These are phyloP conservation scores for Lentinula lateritia DNA, from an alignment of 768 basidiomycete species.

Conservation along the genomic window DNA sequence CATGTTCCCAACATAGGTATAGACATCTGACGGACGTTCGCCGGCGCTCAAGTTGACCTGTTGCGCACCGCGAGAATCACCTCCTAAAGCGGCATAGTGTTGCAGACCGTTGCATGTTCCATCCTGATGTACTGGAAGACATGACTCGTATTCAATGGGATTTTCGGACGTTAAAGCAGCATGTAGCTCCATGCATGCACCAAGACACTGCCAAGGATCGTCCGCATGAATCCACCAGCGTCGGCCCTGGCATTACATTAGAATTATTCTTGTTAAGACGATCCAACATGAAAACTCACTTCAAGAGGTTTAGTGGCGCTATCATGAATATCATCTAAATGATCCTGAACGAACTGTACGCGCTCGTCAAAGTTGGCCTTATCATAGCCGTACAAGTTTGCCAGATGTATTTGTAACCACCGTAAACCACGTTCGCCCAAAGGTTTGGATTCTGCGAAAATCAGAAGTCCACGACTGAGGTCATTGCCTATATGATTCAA, in stretches of 20 bases:
- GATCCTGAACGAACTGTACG: conserved; percentile 68
- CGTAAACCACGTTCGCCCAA: conserved; percentile 81
- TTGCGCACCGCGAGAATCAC: conserved; percentile 79
- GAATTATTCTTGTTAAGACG: neutral
- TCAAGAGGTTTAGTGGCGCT: conserved; percentile 76
- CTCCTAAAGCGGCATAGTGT: conserved; percentile 97
- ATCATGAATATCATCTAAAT: conserved; percentile 75
- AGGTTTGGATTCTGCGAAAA: conserved; percentile 74
- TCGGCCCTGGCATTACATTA: conserved; percentile 39
- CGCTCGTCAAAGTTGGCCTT: conserved; percentile 94
- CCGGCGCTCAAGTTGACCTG: conserved; percentile 89
- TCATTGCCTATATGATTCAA: conserved; percentile 96
- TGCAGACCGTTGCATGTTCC: conserved; percentile 98
- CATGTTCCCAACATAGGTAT: conserved; percentile 84
- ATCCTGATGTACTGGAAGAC: conserved; percentile 94
- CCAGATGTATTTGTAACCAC: conserved; percentile 94
- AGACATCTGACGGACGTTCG: conserved; percentile 90
- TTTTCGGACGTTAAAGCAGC: conserved; percentile 71
- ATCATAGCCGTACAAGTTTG: conserved; percentile 91
- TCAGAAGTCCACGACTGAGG: conserved; percentile 79
- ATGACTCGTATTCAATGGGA: conserved; percentile 54
- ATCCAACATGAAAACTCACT: conserved; percentile 31
- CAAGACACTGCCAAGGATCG: conserved; percentile 97
- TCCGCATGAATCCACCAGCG: conserved; percentile 91
- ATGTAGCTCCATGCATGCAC: conserved; percentile 86